Evolutionary conservation across 768 basidiomycete genomes (phyloP), one percentile per base, ranked within the genome.

Genomic region (Serendipita vermifera): DNA sequence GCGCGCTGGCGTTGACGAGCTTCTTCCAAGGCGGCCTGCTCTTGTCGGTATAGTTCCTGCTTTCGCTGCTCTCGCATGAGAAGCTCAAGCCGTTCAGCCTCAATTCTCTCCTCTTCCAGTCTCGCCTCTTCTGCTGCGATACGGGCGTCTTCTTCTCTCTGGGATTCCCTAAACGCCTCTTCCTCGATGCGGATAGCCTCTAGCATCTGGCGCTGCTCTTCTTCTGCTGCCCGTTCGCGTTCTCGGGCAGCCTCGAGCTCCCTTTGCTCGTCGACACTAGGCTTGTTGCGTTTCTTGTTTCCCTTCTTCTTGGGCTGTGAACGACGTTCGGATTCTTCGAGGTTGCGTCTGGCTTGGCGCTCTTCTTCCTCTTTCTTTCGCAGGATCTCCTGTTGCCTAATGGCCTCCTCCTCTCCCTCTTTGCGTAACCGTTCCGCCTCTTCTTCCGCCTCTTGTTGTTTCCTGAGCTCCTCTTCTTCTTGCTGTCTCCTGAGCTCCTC

Each of bases 11-110:
- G 40, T 63, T 66, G 32, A 65, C 71, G 4, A 84, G 81, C 40
- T 70, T 67, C 64, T 74, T 78, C 65, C 81, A 70, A 71, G 80
- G 73, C 1, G 86, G 85, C 85, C 87, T 33, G 69, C 72, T 57
- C 85, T 68, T 55, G 33, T 27, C 72, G 70, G 11, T 61, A 63
- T 38, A 67, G 64, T 51, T 72, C 63, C 56, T 70, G 73, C 48
- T 68, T 67, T 84, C 85, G 85, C 53, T 77, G 76, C 36, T 71
- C 70, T 36, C 68, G 70, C 40, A 79, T 79, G 62, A 80, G 81
- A 3, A 81, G 61, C 59, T 73, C 35, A 9, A 36, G n/a, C 35
- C 9, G 35, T 36, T 15, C 46, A 31, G 46, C 55, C 33, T 46
- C 36, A 13, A 31, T 48, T 14, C 33, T 31, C 43, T 57, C 27